Percentiles rank a stretch among this genome's conserved stretches.
Conservation (phyloP, 2,329 filamentous ascomycete species). For the Bipolaris oryzae region DNA sequence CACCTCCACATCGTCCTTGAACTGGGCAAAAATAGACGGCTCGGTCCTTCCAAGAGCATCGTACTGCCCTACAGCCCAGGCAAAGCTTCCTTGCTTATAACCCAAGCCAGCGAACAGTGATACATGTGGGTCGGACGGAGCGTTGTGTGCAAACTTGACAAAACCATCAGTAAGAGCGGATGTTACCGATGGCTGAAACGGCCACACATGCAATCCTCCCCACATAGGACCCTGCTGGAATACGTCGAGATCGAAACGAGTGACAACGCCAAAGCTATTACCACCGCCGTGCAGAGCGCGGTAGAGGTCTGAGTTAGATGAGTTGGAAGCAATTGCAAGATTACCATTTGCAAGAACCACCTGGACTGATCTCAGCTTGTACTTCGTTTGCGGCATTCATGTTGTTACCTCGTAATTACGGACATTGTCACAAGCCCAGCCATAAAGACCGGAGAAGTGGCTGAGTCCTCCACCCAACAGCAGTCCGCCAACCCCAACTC, state of each 20-base stretch:
- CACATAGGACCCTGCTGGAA: conserved; percentile 25
- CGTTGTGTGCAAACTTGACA: conserved; percentile 1
- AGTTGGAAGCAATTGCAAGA: conserved; percentile 21
- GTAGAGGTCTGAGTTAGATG: conserved; percentile 47
- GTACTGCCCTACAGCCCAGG: conserved; percentile 2
- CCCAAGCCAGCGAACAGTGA: conserved; percentile 5
- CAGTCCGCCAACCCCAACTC: conserved; percentile 32
- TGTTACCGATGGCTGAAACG: conserved; percentile 2
- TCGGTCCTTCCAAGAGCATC: conserved; percentile 1
- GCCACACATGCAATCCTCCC: conserved; percentile 6
- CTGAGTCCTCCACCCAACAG: conserved; percentile 42
- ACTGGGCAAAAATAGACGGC: conserved; percentile 3
- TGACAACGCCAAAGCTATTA: conserved; percentile 37
- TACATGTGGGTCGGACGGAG: background rate
- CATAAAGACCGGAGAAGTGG: conserved; percentile 35
- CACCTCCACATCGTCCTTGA: background rate
- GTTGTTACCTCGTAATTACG: conserved; percentile 33
- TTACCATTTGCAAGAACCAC: conserved; percentile 24
- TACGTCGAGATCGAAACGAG: conserved; percentile 19
- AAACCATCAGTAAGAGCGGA: background rate
- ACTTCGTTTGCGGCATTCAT: background rate
- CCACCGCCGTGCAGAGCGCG: conserved; percentile 42
- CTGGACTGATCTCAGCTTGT: background rate
- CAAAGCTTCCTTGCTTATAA: conserved; percentile 5
- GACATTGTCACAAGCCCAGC: conserved; percentile 44